These are phyloP conservation scores for Zygoascus biomembranicola DNA, from an alignment of 805 yeast genomes.

Conservation along the genomic window DNA sequence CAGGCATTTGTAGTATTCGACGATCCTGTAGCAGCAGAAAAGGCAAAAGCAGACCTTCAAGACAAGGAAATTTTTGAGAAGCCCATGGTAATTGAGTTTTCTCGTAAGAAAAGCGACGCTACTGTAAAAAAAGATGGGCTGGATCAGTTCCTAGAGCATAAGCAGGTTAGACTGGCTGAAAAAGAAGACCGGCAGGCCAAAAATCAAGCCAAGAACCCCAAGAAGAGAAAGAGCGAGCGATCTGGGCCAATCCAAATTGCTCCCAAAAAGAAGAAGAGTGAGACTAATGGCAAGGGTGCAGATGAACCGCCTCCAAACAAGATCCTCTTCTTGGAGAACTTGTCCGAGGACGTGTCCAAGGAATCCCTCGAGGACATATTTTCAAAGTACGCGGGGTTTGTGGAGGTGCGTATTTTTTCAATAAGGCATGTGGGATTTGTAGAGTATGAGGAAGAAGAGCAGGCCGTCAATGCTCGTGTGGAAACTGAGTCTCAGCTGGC, in stretches of 20 bases:
- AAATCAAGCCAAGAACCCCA: constrained; percentile 7
- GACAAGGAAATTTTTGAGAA: constrained; percentile 38
- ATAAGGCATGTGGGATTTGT: constrained; percentile 69
- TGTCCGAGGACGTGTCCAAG: constrained; percentile 39
- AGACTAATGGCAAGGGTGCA: constrained; percentile 1
- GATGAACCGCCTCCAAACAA: constrained; percentile 54
- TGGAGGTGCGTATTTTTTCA: constrained; percentile 57
- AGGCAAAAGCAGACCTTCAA: constrained; percentile 38
- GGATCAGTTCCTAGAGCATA: constrained; percentile 6
- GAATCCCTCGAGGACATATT: constrained; percentile 41
- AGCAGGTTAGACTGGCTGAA: constrained; percentile 3
- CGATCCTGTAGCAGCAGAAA: constrained; percentile 33
- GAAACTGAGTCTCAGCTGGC: constrained; percentile 21
- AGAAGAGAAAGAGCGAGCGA: constrained; percentile 2
- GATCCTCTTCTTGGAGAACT: constrained; percentile 54
- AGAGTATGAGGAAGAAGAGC: constrained; percentile 54
- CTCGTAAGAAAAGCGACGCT: constrained; percentile 42
- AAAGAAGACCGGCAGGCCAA: constrained; percentile 6
- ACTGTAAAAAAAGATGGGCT: constrained; percentile 28
- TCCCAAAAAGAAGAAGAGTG: constrained; percentile 2
- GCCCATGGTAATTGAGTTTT: constrained; percentile 40
- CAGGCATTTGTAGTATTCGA: constrained; percentile 71
- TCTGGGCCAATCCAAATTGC: neutral
- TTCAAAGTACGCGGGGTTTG: constrained; percentile 47
- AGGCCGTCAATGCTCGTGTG: constrained; percentile 39